Percentiles rank a stretch among this genome's conserved stretches.
These are phyloP conservation scores for Aspergillus sp. DNA, from an alignment of 2,329 filamentous ascomycete species.

Conservation along the genomic window DNA sequence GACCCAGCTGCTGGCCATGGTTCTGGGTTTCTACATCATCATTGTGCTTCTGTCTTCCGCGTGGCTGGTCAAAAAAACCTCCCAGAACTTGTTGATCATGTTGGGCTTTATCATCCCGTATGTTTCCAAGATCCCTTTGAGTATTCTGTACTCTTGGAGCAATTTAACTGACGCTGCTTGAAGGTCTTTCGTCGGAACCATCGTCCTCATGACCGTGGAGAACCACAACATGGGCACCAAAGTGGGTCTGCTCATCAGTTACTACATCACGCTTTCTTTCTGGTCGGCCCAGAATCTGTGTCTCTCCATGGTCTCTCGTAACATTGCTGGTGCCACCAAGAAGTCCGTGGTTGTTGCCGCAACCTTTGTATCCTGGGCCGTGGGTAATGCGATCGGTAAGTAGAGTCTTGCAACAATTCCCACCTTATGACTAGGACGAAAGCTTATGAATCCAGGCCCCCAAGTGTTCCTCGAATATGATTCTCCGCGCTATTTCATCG, in stretches of 20 bases:
- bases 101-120: conserved; percentile 64
- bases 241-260: conserved; percentile 68
- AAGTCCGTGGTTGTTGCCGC: conserved; percentile 66
- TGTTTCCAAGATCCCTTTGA: conserved; percentile 27
- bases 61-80: conserved; percentile 66
- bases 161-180: not conserved
- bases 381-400: conserved; percentile 65
- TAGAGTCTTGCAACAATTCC: not conserved
- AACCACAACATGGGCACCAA: conserved; percentile 59
- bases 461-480: conserved; percentile 64
- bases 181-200: conserved; percentile 69
- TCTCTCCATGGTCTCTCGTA: conserved; percentile 67
- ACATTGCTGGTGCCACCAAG: conserved; percentile 72
- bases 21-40: conserved; percentile 72
- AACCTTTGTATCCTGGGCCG: conserved; percentile 70
- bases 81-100: conserved; percentile 70
- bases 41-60: conserved; percentile 65
- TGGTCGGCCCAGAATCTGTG: conserved; percentile 70
- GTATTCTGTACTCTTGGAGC: not conserved
- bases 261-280: conserved; percentile 76
- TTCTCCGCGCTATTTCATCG: conserved; percentile 65
- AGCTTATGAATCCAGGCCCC: conserved; percentile 45
- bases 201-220: conserved; percentile 68
- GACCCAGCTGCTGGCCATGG: conserved; percentile 71
- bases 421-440: not conserved